Base-by-base conservation (phyloP, 805 yeast genomes). In the Saccharomyces cerevisiae region DNA sequence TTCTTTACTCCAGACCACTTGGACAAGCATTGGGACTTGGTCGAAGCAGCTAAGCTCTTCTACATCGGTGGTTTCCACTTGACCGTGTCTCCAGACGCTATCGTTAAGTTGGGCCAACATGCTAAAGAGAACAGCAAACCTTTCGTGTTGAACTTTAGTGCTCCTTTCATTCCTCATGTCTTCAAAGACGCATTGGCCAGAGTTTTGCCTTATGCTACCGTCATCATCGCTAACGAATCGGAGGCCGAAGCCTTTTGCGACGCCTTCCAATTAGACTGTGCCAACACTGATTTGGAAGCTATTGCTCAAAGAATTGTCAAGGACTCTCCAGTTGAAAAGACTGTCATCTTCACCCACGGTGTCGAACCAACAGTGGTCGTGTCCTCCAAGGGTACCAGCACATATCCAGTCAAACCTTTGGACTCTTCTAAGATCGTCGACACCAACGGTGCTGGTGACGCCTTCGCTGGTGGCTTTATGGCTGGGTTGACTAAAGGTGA, bases 61-160 rank as follows among this genome's bases (percentile, higher is more conserved):
- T 94, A 94, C 81, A 87, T 94, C 69, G 99, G 98, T 67, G 99
- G 99, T n/a, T 94, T 84, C 89, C 99, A 94, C 74, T 80, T 94
- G 75, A 94, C 99, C 55, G 99, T 94, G 55, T 88, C 96, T 61
- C 97, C 96, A 61, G 96, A 85, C 56, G 97, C 99, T 54, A 94
- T 94, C 67, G 78, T 80, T 63, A 83, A 84, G 56, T 79, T 94
- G 65, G 99, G 97, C 63, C 80, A 89, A 74, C 96, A 94, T 70
- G 97, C 98, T 60, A 87, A 94, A 58, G 87, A 77, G 57, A 79
- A 75, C 66, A 83, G 85, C 79, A 89, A 89, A 76, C 78, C 82
- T 56, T 87, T 89, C 67, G 78, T 84, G 53, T 73, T 94, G 73
- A 94, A 94, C 82, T 79, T 94, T 72, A 85, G 95, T 60, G 99